Evolutionary conservation across 2,329 filamentous ascomycete genomes (phyloP).

Genomic region (Zopfia rhizophila): DNA sequence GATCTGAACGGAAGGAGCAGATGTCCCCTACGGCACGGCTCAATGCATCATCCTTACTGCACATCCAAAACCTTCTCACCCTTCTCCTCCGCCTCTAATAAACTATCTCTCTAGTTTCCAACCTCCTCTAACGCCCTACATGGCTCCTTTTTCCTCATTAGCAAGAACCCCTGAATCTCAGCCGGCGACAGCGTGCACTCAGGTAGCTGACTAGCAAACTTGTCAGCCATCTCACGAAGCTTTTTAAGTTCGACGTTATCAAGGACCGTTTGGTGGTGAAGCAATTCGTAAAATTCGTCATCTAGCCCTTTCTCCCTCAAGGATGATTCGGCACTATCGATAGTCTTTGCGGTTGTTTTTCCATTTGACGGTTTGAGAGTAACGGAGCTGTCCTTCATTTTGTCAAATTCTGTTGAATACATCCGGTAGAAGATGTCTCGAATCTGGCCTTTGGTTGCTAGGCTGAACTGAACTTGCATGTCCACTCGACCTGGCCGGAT

Average conservation of each 20-base stretch:
- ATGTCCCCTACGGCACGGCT: no score
- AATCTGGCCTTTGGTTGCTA: constrained; percentile 48
- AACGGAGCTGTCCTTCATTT: not conserved
- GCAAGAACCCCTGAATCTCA: constrained; percentile 64
- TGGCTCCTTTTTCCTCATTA: constrained; percentile 62
- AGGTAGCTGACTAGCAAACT: constrained; percentile 59
- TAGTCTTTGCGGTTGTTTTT: no score
- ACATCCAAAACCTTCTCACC: constrained; percentile 37
- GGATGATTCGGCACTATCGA: no score
- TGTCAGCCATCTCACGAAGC: constrained; percentile 53
- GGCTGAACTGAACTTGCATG: constrained; percentile 68
- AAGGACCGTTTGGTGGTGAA: constrained; percentile 14
- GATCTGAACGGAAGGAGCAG: no score
- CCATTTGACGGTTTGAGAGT: constrained; percentile 3
- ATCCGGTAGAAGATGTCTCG: constrained; percentile 50
- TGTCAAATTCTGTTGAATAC: no score
- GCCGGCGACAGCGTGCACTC: constrained; percentile 62
- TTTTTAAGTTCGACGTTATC: constrained; percentile 32
- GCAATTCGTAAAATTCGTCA: constrained; percentile 24
- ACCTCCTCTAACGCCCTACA: constrained; percentile 56
- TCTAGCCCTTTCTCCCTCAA: no score
- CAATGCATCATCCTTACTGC: no score
- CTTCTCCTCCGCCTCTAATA: constrained; percentile 45
- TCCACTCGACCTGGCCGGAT: constrained; percentile 77
- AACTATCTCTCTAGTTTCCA: constrained; percentile 53